Evolutionary conservation across 495 filamentous ascomycete species (phyloP), one percentile per base, ranked within the genome.

Genomic region (Tricharina praecox): DNA sequence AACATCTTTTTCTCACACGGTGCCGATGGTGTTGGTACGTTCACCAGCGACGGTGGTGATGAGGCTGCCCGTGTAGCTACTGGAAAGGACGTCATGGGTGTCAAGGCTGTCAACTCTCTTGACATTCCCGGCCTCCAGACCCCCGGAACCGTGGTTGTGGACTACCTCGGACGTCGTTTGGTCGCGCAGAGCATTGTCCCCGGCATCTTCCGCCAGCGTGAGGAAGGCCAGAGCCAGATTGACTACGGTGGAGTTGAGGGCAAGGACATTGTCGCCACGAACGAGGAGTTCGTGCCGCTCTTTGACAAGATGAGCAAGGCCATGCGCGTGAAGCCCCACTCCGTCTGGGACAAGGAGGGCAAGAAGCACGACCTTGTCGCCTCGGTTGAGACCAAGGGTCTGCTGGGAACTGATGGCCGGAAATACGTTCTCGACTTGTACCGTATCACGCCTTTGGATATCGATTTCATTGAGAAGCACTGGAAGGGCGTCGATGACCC

Each of bases 1-100:
- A 96, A 96, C 65, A 81, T 99, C 49, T 99, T 99, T 69, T 96
- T 88, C 69, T 96, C 90, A 2, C 95, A 93, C 58, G 92, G 92
- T 52, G 90, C 88, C 34, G 92, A 99, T 62, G 92, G 92, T 34
- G 90, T 96, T 43, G 87, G 88, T 25, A 99, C 92, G 25, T 99
- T 99, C 67, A 83, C 84, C 23, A 82, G 76, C 21, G 90, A 96
- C 67, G 92, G 92, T 49, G 92, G 92, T 15, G 88, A 99, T 59
- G 92, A 99, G 64, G 92, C 92, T 35, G 92, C 92, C 9, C 75
- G 90, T 32, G 86, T 96, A 37, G 92, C 92, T 24, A 92, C 92
- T 9, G 90, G 88, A 33, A 99, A 96, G 68, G 92, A 99, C 61
- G 87, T 95, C 32, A 69, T 81, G 51, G 92, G 92, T 50, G 88